Conservation (phyloP, 306 rosid species). For the Vachellia collinsii region DNA sequence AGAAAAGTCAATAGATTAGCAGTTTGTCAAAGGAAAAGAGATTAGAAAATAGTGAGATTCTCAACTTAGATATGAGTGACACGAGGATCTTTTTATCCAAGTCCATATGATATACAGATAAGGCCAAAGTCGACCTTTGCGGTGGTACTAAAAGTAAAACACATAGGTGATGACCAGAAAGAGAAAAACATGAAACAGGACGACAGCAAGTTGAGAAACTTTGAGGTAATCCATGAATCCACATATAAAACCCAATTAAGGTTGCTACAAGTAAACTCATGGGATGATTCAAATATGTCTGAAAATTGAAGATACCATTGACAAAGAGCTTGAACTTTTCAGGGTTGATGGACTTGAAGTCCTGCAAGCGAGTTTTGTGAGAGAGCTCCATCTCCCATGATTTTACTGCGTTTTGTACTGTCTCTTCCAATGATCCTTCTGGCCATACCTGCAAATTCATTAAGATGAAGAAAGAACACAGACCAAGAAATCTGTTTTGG, state of each 20-base stretch:
- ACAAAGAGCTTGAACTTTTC: constrained; percentile 56
- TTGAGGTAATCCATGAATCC: neutral
- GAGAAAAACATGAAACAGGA: neutral
- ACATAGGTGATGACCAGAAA: neutral
- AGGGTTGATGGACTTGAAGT: constrained; percentile 54
- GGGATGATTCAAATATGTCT: neutral
- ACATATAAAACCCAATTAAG: neutral
- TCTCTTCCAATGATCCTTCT: constrained; percentile 59
- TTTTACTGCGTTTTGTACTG: constrained; percentile 55
- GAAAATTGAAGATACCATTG: constrained; percentile 44
- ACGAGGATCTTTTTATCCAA: neutral
- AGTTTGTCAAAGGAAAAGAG: neutral
- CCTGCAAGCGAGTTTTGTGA: constrained; percentile 54
- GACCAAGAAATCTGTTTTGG: neutral
- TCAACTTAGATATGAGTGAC: neutral
- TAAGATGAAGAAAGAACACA: neutral
- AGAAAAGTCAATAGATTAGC: neutral
- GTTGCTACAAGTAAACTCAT: neutral
- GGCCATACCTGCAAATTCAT: constrained; percentile 52
- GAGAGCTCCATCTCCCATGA: constrained; percentile 69
- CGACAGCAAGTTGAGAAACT: neutral
- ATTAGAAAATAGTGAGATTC: neutral
- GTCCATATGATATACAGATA: neutral
- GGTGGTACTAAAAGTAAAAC: neutral
- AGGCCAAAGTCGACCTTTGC: constrained; percentile 22